Evolutionary conservation across 2,329 filamentous ascomycete species (phyloP), one percentile per base, ranked within the genome.

Genomic region (Fusarium sp.): DNA sequence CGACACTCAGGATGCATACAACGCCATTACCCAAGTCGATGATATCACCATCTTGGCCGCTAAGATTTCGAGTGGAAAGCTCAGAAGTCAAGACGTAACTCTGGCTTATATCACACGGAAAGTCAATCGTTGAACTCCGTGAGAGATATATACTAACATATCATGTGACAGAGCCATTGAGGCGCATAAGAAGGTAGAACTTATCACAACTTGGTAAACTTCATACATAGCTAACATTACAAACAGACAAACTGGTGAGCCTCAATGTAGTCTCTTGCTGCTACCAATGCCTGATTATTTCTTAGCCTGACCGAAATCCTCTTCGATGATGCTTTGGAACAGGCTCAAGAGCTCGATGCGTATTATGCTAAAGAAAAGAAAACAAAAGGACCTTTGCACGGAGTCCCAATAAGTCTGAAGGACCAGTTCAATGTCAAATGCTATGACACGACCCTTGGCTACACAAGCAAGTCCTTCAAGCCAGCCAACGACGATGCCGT

Each of bases 351-450:
- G 4, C 71, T 78, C 5, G 76, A 78, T 38, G 22, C 20, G 0
- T 61, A 56, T 9, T 42, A 60, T 3, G 11, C 45, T 0, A 41
- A 53, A 11, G 57, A 60, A 11, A 44, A 42, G 4, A 66, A 66
- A 24, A 45, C 59, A 1, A 36, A 30, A 7, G 71, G 75, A 0
- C 76, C 78, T 0, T 55, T 80, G 0, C 77, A 77, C 1, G 78
- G 78, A 2, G 28, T 80, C 3, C 76, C 76, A 0, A 45, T 80
- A 6, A 79, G 76, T 2, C 13, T 80, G 1, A 92, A 92, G 77
- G 90, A 92, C 58, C 88, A 89, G 20, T 92, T 91, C 79, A 87
- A 91, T 30, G 82, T 92, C 47, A 86, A 86, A 66, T 89, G 88
- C 4, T 78, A 85, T 8, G 88, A 91, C 60, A 86, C 86, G 1